Conservation (phyloP, 1,139 yeast genomes). For the Candida gigantensis region DNA sequence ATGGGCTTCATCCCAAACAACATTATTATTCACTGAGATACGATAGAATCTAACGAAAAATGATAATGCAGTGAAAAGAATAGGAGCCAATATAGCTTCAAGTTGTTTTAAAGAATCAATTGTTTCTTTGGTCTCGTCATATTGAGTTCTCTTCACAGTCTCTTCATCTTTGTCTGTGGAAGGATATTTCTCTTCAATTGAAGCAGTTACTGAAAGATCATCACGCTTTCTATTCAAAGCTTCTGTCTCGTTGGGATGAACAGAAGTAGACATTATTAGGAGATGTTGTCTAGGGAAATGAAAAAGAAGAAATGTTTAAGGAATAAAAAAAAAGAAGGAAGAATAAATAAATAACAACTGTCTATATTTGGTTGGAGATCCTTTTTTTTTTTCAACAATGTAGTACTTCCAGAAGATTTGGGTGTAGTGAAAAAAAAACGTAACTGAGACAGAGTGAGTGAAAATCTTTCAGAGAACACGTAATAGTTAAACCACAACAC, state of each 20-base stretch:
- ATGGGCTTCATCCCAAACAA: conserved; percentile 70
- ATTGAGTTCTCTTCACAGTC: conserved; percentile 27
- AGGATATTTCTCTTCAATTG: conserved; percentile 13
- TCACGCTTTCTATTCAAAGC: conserved; percentile 16
- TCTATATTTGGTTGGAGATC: no score
- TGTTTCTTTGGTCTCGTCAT: conserved; percentile 34
- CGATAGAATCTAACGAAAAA: conserved; percentile 55
- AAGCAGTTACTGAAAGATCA: conserved; percentile 4
- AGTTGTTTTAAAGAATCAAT: conserved; percentile 30
- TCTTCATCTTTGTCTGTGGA: conserved; percentile 16
- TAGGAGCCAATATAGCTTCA: conserved; percentile 45
- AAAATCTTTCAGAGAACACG: conserved; percentile 10
- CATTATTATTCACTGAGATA: conserved; percentile 50
- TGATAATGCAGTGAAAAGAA: conserved; percentile 49
- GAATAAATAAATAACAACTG: neutral
- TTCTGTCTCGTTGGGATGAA: conserved; percentile 22
- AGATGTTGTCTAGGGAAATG: neutral
- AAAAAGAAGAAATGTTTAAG: neutral
- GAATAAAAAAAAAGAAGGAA: conserved; percentile 1
- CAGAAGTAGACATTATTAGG: conserved; percentile 29
- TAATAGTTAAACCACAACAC: no score
- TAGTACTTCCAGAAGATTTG: no score
- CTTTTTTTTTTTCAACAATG: conserved; percentile 2
- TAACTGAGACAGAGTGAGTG: neutral
- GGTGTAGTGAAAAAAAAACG: conserved; percentile 5